Evolutionary conservation across 73 alveolate genomes (phyloP).

Genomic region (Tetrahymena borealis): DNA sequence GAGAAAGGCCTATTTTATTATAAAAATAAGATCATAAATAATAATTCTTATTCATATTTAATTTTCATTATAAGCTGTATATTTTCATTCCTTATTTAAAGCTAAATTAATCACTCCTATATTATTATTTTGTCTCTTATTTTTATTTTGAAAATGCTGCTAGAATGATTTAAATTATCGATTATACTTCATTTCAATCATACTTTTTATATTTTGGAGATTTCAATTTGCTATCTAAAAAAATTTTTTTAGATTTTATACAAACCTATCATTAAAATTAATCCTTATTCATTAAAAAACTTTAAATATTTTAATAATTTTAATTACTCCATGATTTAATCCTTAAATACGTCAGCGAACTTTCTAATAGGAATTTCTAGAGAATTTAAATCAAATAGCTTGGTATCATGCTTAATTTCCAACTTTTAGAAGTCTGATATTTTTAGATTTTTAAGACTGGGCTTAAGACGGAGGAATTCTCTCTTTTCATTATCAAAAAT

Average conservation of each 20-base stretch:
- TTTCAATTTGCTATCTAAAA: too few relatives aligned
- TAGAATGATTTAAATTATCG: too few relatives aligned
- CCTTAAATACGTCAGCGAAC: constrained; percentile 30
- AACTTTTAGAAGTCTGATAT: background rate
- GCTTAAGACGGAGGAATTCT: constrained; percentile 14
- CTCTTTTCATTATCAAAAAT: constrained; percentile 4
- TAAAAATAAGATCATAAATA: background rate
- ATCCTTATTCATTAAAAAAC: background rate
- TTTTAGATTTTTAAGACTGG: background rate
- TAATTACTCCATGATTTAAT: constrained; percentile 30
- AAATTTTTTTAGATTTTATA: too few relatives aligned
- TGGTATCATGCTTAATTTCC: background rate
- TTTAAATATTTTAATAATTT: background rate
- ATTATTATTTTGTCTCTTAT: too few relatives aligned
- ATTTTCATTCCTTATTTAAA: background rate
- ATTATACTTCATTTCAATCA: too few relatives aligned
- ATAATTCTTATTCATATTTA: background rate
- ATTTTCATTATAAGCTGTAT: background rate
- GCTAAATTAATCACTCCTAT: background rate
- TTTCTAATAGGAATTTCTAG: constrained; percentile 33
- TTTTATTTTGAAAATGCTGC: too few relatives aligned
- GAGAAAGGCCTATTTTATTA: constrained; percentile 72
- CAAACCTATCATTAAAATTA: too few relatives aligned
- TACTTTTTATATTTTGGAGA: too few relatives aligned
- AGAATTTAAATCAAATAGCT: constrained; percentile 17